Percentiles rank a stretch among this genome's conserved stretches.
Conservation (phyloP, 75 land plant species). For the Cunninghamia lanceolata region DNA sequence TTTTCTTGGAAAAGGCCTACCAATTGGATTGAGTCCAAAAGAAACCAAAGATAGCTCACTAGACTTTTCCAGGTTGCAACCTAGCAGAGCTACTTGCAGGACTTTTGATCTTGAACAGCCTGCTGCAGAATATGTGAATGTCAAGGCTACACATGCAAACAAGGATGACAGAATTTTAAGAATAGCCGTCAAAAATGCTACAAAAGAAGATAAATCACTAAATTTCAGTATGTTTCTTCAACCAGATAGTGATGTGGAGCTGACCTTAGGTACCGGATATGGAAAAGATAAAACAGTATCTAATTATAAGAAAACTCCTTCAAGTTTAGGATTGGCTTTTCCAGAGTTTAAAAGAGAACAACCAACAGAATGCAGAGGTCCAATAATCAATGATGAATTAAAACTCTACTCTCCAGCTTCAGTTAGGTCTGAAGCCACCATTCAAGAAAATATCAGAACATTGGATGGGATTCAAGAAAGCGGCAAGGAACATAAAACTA, state of each 20-base stretch:
- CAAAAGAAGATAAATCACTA: conserved; percentile 1
- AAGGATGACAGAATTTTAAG: conserved; percentile 11
- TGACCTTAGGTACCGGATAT: conserved; percentile 34
- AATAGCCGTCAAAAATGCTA: not conserved
- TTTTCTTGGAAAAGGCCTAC: conserved; percentile 4
- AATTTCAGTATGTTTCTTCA: conserved; percentile 9
- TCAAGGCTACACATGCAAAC: conserved; percentile 1
- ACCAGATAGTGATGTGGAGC: conserved; percentile 34
- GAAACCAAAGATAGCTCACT: not conserved
- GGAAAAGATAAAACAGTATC: conserved; percentile 14
- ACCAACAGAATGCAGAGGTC: not conserved
- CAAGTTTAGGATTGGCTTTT: conserved; percentile 22
- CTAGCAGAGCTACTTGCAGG: conserved; percentile 10
- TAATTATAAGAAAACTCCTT: conserved; percentile 10
- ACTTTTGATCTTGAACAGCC: conserved; percentile 32
- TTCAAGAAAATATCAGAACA: not conserved
- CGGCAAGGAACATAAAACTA: not conserved
- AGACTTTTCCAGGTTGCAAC: conserved; percentile 1
- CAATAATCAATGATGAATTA: not conserved
- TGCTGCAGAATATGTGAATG: conserved; percentile 23
- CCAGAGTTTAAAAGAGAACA: conserved; percentile 17
- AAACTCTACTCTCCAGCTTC: conserved; percentile 1
- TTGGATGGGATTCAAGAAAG: not conserved
- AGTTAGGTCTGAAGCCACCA: not conserved
- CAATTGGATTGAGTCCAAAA: not conserved